These are phyloP conservation scores for Delonix regia DNA, from an alignment of 306 rosid species.

Conservation along the genomic window DNA sequence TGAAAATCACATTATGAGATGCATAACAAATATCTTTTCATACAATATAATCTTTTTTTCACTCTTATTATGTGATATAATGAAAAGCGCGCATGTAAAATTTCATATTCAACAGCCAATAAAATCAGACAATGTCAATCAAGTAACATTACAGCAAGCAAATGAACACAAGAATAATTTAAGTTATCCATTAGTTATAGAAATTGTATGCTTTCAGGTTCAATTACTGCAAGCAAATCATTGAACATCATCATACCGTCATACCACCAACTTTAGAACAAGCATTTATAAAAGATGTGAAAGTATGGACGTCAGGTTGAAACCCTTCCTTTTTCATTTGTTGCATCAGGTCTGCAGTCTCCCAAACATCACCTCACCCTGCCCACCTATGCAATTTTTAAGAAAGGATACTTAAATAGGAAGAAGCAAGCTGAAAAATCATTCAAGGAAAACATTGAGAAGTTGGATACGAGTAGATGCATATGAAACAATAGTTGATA, in stretches of 20 bases:
- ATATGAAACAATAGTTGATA: neutral
- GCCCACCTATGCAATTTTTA: constrained; percentile 72
- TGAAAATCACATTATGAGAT: neutral
- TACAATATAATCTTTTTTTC: neutral
- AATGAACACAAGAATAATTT: neutral
- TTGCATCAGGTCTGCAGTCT: constrained; percentile 97
- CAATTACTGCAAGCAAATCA: neutral
- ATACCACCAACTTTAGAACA: constrained; percentile 98
- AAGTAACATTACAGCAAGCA: no score
- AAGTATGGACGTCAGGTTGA: constrained; percentile 89
- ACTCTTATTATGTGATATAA: constrained; percentile 5
- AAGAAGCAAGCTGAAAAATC: constrained; percentile 12
- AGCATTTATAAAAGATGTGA: constrained; percentile 91
- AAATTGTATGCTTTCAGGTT: neutral
- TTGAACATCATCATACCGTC: constrained; percentile 60
- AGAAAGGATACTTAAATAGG: constrained; percentile 21
- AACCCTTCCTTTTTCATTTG: constrained; percentile 85
- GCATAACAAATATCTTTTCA: constrained; percentile 1
- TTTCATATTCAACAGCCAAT: neutral
- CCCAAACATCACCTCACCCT: constrained; percentile 98
- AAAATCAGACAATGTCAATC: no score
- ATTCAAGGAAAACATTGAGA: neutral
- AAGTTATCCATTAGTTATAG: no score
- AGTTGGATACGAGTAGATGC: neutral
- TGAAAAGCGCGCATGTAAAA: neutral